A percentile compares a stretch with the other conserved stretches of the same genome.
Conservation (phyloP, 352 stramenopile species). For the Globisporangium viniferum region DNA sequence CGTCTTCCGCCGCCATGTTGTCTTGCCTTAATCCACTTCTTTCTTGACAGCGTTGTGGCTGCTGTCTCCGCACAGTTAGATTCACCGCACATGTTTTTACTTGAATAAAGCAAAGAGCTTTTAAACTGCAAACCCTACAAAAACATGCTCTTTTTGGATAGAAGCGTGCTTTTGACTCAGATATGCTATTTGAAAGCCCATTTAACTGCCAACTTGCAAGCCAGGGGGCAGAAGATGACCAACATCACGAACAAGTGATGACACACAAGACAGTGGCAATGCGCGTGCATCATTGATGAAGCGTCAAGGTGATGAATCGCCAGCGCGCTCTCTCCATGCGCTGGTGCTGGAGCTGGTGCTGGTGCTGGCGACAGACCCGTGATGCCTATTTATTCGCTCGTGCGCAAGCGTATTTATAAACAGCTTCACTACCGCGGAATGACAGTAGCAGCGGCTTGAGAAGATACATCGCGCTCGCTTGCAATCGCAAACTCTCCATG, state of each 20-base stretch:
- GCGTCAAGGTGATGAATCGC: no score
- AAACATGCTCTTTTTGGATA: background rate
- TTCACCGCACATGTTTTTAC: background rate
- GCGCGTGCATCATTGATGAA: background rate
- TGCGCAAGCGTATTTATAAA: background rate
- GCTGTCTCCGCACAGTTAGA: background rate
- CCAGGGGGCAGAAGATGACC: background rate
- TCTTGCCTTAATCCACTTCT: background rate
- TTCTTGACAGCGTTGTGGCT: background rate
- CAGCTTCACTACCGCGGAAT: background rate
- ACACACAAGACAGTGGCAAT: background rate
- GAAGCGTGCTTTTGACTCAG: background rate
- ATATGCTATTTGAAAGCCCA: background rate
- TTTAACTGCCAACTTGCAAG: background rate
- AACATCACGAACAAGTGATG: background rate
- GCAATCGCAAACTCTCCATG: background rate
- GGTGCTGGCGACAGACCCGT: background rate
- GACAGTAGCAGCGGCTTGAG: background rate
- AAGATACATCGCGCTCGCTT: background rate
- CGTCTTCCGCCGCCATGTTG: conserved; percentile 3
- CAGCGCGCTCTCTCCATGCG: background rate
- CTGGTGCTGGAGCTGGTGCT: no score
- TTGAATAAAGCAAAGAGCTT: background rate
- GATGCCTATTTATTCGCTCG: background rate
- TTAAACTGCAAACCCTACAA: background rate